These are phyloP conservation scores for Dictyostelium brefeldianum DNA, from an alignment of 78 protist genomes.

Conservation along the genomic window DNA sequence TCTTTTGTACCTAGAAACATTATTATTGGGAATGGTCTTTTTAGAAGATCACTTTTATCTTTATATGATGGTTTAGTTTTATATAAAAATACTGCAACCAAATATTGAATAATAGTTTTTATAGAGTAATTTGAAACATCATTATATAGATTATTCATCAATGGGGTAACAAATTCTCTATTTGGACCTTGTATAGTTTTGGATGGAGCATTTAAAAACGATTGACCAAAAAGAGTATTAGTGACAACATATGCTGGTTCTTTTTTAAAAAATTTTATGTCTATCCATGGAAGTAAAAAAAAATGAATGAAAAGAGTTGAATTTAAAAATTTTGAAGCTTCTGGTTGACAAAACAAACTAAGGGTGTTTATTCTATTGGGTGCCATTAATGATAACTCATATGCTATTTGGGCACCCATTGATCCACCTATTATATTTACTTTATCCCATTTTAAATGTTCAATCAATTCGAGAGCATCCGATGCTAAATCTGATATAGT, in stretches of 20 bases:
- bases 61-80: background rate
- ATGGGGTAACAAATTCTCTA: background rate
- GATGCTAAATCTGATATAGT: slow-evolving; percentile 36
- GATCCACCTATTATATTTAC: slow-evolving; percentile 66
- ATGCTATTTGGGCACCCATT: slow-evolving; percentile 69
- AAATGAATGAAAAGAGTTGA: too few species aligned
- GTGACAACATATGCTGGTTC: background rate
- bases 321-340: background rate
- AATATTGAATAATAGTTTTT: background rate
- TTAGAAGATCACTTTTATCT: background rate
- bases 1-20: background rate
- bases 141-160: background rate
- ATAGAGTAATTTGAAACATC: background rate
- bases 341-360: background rate
- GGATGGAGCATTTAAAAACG: slow-evolving; percentile 1
- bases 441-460: slow-evolving; percentile 63
- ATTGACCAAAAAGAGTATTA: background rate
- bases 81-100: background rate
- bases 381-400: slow-evolving; percentile 23
- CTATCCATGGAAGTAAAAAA: background rate
- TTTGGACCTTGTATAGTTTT: background rate
- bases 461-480: slow-evolving; percentile 56
- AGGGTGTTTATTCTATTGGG: background rate
- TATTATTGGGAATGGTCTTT: slow-evolving; percentile 7
- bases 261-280: too few species aligned